Percentiles rank a stretch among this genome's conserved stretches.
Conservation (phyloP, 352 stramenopile species). For the Halophytophthora batemanensis region DNA sequence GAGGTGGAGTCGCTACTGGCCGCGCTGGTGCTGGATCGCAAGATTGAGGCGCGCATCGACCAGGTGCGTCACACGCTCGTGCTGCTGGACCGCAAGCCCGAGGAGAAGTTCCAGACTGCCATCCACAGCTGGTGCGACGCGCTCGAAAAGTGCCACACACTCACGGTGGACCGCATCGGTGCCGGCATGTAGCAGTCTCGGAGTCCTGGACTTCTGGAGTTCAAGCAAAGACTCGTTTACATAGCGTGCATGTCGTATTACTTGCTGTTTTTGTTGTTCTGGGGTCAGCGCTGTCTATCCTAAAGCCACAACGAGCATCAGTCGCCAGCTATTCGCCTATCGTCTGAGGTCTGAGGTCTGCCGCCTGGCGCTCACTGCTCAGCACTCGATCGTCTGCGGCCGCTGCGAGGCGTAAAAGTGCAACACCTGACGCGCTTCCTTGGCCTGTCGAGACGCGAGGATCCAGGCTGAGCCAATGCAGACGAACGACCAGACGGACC, state of each 20-base stretch:
- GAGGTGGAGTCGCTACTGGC: slow-evolving; percentile 94
- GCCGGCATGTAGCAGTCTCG: slow-evolving; percentile 36
- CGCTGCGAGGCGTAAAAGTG: slow-evolving; percentile 50
- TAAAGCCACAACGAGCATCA: too few species aligned
- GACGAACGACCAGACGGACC: slow-evolving; percentile 77
- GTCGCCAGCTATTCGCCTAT: slow-evolving; percentile 6
- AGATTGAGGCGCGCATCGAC: slow-evolving; percentile 92
- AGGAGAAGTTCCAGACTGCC: slow-evolving; percentile 70
- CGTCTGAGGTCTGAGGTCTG: slow-evolving; percentile 17
- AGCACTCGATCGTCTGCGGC: slow-evolving; percentile 22
- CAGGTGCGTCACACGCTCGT: slow-evolving; percentile 83
- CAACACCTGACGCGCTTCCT: slow-evolving; percentile 52
- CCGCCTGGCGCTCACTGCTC: slow-evolving; percentile 3
- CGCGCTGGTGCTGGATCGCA: slow-evolving; percentile 90
- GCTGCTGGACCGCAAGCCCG: slow-evolving; percentile 57
- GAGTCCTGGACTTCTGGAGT: too few species aligned
- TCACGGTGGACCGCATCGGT: slow-evolving; percentile 54
- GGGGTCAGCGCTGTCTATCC: too few species aligned
- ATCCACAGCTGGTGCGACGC: slow-evolving; percentile 63
- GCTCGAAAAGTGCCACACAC: slow-evolving; percentile 67
- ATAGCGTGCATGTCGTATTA: not conserved
- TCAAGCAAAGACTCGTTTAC: too few species aligned
- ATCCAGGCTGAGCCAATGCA: slow-evolving; percentile 63
- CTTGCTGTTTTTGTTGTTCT: not conserved
- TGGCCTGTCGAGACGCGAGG: slow-evolving; percentile 46